Base-by-base conservation (phyloP, 306 rosid species). In the Cercis canadensis region DNA sequence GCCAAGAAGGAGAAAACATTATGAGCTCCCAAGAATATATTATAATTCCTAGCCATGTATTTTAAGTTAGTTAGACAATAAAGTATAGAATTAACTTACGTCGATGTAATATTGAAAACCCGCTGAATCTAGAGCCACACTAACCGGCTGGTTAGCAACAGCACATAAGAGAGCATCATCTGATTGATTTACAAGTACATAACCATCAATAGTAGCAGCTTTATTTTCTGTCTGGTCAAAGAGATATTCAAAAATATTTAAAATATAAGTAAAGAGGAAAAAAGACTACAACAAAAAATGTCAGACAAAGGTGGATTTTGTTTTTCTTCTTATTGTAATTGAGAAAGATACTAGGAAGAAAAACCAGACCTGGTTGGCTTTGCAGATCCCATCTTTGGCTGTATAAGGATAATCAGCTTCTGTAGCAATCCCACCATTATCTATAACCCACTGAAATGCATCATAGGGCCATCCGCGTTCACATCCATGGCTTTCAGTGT, bases 321-420 rank as follows among this genome's bases (percentile, higher is more conserved):
- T 34, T 34, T 34, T 34, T 3, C 7, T 34, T 34, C 7, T 34
- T 34, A 34, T 34, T 34, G 24, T 51, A 2, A 46, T 45, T 2
- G 5, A 24, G 12, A 14, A 34, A 31, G 5, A 11, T 6, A 11
- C 3, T 41, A 41, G 11, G 45, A 65, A 41, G 15, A 15, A 69
- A 7, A 1, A 76, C 86, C 89, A 75, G 63, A 18, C 5, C 21
- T 68, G n/a, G n/a, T n/a, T n/a, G n/a, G n/a, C n/a, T n/a, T n/a
- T 66, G 71, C 89, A 81, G 57, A 73, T 57, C 40, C 80, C 78
- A 39, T 66, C 79, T 19, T 11, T n/a, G 13, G 76, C 74, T 0
- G 74, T 78, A 55, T 81, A 85, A 4, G 86, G 66, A 53, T 85
- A 85, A 72, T 81, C 65, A 24, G 75, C 4, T 72, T 85, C 89